Evolutionary conservation across 2,329 filamentous ascomycete genomes (phyloP).

Genomic region (Stachybotrys elegans): DNA sequence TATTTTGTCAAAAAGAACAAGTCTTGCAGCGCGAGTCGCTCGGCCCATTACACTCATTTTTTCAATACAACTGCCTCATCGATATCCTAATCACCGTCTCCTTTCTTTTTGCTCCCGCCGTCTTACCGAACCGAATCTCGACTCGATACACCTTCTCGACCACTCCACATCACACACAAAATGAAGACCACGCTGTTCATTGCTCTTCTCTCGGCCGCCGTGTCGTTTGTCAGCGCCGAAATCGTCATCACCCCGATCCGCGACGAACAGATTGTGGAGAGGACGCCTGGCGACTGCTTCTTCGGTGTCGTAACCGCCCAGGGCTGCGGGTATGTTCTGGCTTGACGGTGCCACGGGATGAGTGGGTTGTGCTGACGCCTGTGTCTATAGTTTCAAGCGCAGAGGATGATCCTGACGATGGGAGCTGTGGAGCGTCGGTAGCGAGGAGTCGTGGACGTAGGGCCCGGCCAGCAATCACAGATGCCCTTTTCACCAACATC

Average conservation of each 20-base stretch:
- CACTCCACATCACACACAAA: conserved; percentile 6
- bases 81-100: conserved; percentile 23
- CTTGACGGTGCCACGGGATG: too few relatives aligned
- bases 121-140: too few relatives aligned
- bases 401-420: too few relatives aligned
- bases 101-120: conserved; percentile 35
- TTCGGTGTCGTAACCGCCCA: conserved; percentile 51
- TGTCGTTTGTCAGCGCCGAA: conserved; percentile 44
- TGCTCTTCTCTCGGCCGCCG: conserved; percentile 36
- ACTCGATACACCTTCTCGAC: too few relatives aligned
- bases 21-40: neutral
- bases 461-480: too few relatives aligned
- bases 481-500: too few relatives aligned
- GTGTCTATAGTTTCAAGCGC: too few relatives aligned
- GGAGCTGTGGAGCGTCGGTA: too few relatives aligned
- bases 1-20: too few relatives aligned
- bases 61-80: neutral
- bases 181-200: conserved; percentile 24
- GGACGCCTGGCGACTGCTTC: conserved; percentile 44
- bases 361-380: neutral
- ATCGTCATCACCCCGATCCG: conserved; percentile 52
- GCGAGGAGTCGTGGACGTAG: too few relatives aligned
- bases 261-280: conserved; percentile 45
- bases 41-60: neutral
- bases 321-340: conserved; percentile 48